Evolutionary conservation across 208 protist genomes (phyloP), one percentile per base, ranked within the genome.

Genomic region (Wallacemonas sp.): DNA sequence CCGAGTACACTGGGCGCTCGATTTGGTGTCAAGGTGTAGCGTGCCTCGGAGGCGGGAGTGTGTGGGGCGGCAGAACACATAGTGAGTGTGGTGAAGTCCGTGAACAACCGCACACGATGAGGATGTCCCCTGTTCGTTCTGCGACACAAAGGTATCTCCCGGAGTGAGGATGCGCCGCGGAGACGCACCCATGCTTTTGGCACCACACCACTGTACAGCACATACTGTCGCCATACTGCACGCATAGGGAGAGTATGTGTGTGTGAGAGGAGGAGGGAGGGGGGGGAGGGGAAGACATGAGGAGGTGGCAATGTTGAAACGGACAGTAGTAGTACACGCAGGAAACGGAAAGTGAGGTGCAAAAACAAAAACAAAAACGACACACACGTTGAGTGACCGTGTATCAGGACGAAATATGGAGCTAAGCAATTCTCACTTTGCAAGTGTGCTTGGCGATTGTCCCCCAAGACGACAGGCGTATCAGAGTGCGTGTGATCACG

Each of bases 131-230:
- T n/a, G n/a, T n/a, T n/a, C n/a, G n/a, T n/a, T n/a, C 57, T 63
- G 57, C 29, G 23, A 4, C 8, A 49, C 41, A 24, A 63, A 52
- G n/a, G 29, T 16, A 24, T 63, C 57, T 6, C 29, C 19, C 5
- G 17, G 3, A 32, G 48, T 26, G 16, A 49, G 39, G 9, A 63
- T 24, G 4, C 39, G 36, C 14, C 57, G 57, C 26, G 57, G 57
- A 27, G 23, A 9, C 14, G 38, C 57, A 32, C 57, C 57, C 57
- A 63, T 63, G 36, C 39, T 52, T 47, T 63, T 63, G 14, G 36
- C 19, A 8, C 9, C 41, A 23, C 48, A 21, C 57, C 57, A 63
- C 26, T 49, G 57, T 5, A 63, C 17, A n/a, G 19, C 19, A 4
- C n/a, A 14, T 5, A 17, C 4, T 14, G 52, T 26, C 29, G 52